Conservation (phyloP, 169 alveolate genomes). For the Miamiensis avidus region DNA sequence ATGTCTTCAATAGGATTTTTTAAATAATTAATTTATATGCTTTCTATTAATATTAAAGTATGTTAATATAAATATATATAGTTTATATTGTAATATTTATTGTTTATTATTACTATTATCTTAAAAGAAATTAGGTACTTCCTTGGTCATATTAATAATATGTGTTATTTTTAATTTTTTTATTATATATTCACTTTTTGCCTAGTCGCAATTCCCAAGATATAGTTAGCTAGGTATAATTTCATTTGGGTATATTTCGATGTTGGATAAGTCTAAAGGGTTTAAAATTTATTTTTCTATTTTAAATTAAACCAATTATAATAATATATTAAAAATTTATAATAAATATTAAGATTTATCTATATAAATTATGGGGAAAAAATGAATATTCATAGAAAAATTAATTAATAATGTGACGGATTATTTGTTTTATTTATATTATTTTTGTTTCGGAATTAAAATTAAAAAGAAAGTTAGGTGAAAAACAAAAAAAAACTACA, state of each 20-base stretch:
- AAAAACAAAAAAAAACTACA: no score
- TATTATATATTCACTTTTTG: slow-evolving; percentile 5
- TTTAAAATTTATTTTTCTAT: no score
- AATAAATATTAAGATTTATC: no score
- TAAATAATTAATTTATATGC: slow-evolving; percentile 9
- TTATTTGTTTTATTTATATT: no score
- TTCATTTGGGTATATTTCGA: slow-evolving; percentile 34
- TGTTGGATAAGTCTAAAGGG: neutral
- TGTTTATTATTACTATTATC: neutral
- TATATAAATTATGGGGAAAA: neutral
- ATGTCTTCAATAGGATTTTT: slow-evolving; percentile 32
- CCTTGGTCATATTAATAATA: slow-evolving; percentile 30
- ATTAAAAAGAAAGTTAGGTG: no score
- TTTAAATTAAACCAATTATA: no score
- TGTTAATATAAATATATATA: no score
- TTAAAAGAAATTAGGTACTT: slow-evolving; percentile 19
- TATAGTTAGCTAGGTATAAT: slow-evolving; percentile 15
- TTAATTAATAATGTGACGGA: no score
- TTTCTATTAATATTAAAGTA: no score
- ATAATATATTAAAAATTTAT: no score
- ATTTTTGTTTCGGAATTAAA: no score
- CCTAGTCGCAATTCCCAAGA: slow-evolving; percentile 28
- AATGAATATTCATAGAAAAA: neutral
- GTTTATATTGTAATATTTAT: no score
- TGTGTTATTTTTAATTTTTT: slow-evolving; percentile 32